Conservation (phyloP, 1,284 basidiomycete species). For the Meira miltonrushii region DNA sequence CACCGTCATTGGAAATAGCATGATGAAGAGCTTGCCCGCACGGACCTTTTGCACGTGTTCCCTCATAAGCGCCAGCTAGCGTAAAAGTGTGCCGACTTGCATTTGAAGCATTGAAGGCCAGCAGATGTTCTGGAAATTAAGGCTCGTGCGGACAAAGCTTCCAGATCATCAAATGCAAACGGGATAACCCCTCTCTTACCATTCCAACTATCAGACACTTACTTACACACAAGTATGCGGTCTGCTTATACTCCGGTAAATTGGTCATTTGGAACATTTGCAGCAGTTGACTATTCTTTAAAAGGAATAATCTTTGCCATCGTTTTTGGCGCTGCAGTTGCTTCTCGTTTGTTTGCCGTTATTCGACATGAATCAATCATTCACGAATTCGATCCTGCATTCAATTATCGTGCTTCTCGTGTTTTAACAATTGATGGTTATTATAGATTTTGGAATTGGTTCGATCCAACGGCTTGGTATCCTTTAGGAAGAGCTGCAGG, state of each 20-base stretch:
- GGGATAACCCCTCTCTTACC: too few species aligned
- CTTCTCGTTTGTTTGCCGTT: constrained; percentile 93
- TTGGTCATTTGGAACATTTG: constrained; percentile 2
- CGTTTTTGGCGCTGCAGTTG: constrained; percentile 70
- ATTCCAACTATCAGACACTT: too few species aligned
- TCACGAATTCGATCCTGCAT: constrained; percentile 72
- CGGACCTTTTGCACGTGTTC: too few species aligned
- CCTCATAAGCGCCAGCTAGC: too few species aligned
- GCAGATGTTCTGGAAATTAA: too few species aligned
- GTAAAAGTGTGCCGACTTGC: too few species aligned
- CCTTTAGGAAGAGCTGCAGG: constrained; percentile 96
- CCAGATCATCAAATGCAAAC: too few species aligned
- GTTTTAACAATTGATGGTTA: constrained; percentile 67
- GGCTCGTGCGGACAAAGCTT: too few species aligned
- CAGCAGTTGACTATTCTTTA: constrained; percentile 5
- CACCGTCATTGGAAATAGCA: too few species aligned
- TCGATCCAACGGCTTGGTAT: constrained; percentile 94
- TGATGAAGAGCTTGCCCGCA: too few species aligned
- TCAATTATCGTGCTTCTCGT: constrained; percentile 60
- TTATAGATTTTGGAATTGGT: constrained; percentile 71
- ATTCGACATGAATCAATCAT: constrained; percentile 98
- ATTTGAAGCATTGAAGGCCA: too few species aligned
- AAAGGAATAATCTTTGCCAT: constrained; percentile 42
- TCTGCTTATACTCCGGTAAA: constrained; percentile 2
- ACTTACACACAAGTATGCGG: not conserved